Conservation (phyloP, 345 rosid genomes). For the Brassica napus region DNA sequence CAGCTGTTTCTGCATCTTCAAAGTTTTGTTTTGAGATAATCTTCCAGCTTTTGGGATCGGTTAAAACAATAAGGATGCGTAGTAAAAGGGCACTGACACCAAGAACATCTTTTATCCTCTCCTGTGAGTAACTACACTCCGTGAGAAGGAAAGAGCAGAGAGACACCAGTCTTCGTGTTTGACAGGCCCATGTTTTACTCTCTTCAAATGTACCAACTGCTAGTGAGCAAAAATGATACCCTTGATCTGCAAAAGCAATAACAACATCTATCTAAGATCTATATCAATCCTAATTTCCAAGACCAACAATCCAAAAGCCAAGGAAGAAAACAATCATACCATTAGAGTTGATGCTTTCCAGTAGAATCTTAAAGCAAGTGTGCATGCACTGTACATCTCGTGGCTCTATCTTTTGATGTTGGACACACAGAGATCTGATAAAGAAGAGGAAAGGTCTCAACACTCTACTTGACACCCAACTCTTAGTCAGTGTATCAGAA, state of each 20-base stretch:
- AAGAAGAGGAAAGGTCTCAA: constrained; percentile 81
- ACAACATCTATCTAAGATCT: background rate
- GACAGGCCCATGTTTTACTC: constrained; percentile 71
- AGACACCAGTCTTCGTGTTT: constrained; percentile 62
- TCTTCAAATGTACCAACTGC: constrained; percentile 60
- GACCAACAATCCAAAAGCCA: background rate
- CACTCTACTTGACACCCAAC: constrained; percentile 65
- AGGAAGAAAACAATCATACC: constrained; percentile 48
- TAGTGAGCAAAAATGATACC: constrained; percentile 64
- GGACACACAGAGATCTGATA: constrained; percentile 48
- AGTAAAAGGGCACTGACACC: constrained; percentile 61
- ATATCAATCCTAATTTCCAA: background rate
- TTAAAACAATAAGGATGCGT: constrained; percentile 66
- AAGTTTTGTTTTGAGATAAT: constrained; percentile 40
- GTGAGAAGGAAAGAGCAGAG: constrained; percentile 67
- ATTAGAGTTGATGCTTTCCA: constrained; percentile 73
- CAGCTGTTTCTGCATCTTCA: constrained; percentile 58
- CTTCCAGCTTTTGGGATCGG: constrained; percentile 80
- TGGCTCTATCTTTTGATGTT: constrained; percentile 43
- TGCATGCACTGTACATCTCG: constrained; percentile 58
- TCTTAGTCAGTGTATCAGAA: constrained; percentile 43
- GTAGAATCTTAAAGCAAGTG: constrained; percentile 65
- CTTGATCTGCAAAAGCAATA: constrained; percentile 55
- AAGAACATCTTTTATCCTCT: constrained; percentile 46
- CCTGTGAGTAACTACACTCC: constrained; percentile 48